These are phyloP conservation scores for Ustilago sp. DNA, from an alignment of 1,284 basidiomycete genomes.

Conservation along the genomic window DNA sequence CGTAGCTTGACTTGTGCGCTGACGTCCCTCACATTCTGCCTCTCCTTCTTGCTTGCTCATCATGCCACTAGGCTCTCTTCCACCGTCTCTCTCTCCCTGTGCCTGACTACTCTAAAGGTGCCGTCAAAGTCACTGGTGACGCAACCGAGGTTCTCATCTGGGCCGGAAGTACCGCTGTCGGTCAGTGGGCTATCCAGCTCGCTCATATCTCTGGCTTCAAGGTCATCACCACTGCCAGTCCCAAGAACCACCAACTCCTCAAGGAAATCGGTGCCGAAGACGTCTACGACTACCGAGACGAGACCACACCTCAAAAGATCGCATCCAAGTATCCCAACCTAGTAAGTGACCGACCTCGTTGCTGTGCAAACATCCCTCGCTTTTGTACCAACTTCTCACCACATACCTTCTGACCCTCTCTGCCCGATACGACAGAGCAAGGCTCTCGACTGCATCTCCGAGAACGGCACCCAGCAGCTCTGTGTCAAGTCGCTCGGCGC, in stretches of 20 bases:
- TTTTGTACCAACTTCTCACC: not conserved
- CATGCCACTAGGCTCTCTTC: slow-evolving; percentile 47
- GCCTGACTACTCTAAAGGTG: slow-evolving; percentile 33
- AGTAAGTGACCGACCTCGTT: slow-evolving; percentile 8
- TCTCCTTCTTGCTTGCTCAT: not conserved
- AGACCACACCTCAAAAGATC: slow-evolving; percentile 59
- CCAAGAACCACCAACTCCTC: slow-evolving; percentile 62
- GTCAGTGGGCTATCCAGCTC: slow-evolving; percentile 71
- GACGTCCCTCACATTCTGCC: not conserved
- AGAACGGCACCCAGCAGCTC: slow-evolving; percentile 61
- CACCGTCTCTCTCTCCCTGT: slow-evolving; percentile 38
- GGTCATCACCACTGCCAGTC: slow-evolving; percentile 72
- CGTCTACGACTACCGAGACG: slow-evolving; percentile 73
- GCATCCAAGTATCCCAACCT: slow-evolving; percentile 59
- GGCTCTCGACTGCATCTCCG: slow-evolving; percentile 65
- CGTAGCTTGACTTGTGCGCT: not conserved
- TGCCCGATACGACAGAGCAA: slow-evolving; percentile 19
- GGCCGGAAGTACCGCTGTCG: slow-evolving; percentile 74
- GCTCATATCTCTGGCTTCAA: slow-evolving; percentile 72
- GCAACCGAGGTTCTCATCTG: slow-evolving; percentile 71
- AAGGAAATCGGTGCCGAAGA: slow-evolving; percentile 62
- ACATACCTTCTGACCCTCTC: not conserved
- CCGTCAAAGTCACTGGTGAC: slow-evolving; percentile 37
- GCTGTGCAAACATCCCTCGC: too few relatives aligned
- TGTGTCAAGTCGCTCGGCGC: slow-evolving; percentile 52